These are phyloP conservation scores for Podospora fimiseda DNA, from an alignment of 495 filamentous ascomycete species.

Conservation along the genomic window DNA sequence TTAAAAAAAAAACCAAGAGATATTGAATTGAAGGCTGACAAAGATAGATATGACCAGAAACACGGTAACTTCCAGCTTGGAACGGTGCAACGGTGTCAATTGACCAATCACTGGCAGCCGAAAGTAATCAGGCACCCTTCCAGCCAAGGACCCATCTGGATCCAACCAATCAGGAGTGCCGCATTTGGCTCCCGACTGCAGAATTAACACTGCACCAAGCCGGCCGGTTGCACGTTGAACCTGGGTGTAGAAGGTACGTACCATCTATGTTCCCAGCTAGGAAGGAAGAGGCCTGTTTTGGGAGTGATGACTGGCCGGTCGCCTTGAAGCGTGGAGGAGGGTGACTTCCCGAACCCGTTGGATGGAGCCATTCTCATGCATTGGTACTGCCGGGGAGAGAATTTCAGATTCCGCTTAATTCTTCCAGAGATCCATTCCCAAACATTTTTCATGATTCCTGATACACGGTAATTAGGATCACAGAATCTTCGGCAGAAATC, in stretches of 20 bases:
- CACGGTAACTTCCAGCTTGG: neutral
- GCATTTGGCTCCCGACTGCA: conserved; percentile 7
- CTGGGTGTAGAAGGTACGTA: conserved; percentile 3
- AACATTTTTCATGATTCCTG: too few species aligned
- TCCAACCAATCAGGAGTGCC: conserved; percentile 16
- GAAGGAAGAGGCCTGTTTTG: too few species aligned
- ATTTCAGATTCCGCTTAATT: too few species aligned
- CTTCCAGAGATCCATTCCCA: too few species aligned
- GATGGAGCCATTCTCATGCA: neutral
- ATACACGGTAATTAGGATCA: too few species aligned
- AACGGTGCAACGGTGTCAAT: neutral
- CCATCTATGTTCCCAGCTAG: neutral
- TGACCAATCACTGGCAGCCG: conserved; percentile 14
- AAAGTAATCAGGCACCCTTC: conserved; percentile 18
- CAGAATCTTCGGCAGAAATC: too few species aligned
- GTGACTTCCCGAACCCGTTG: neutral
- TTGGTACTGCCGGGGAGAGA: too few species aligned
- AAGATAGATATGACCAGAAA: neutral
- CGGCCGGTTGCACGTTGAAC: too few species aligned
- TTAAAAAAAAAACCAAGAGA: neutral
- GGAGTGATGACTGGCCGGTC: too few species aligned
- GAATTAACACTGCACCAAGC: neutral
- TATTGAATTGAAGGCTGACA: neutral
- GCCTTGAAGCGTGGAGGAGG: neutral
- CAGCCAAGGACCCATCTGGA: conserved; percentile 5